Percentiles rank a stretch among this genome's conserved stretches.
These are phyloP conservation scores for Halophytophthora batemanensis DNA, from an alignment of 352 stramenopile genomes.

Conservation along the genomic window DNA sequence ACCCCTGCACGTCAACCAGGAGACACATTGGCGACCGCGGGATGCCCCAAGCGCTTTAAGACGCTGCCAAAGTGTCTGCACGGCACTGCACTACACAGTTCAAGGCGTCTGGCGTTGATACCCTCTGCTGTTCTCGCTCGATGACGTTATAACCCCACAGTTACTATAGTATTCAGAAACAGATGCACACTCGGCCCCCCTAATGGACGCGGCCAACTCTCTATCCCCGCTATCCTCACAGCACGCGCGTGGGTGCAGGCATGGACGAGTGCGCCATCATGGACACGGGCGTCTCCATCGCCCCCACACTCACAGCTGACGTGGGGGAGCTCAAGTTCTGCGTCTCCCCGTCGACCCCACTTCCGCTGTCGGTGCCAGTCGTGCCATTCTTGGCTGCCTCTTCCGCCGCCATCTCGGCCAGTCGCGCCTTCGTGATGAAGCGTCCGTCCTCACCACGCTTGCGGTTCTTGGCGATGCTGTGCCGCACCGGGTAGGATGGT, in stretches of 20 bases:
- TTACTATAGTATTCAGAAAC: too few relatives aligned
- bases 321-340: slow-evolving; percentile 16
- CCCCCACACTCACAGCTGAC: slow-evolving; percentile 11
- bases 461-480: slow-evolving; percentile 82
- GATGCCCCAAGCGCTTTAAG: too few relatives aligned
- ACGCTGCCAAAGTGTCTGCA: too few relatives aligned
- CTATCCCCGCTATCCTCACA: slow-evolving; percentile 24
- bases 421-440: slow-evolving; percentile 75
- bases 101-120: too few relatives aligned
- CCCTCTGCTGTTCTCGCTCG: too few relatives aligned
- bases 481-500: slow-evolving; percentile 75
- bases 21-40: too few relatives aligned
- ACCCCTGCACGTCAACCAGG: too few relatives aligned
- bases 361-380: slow-evolving; percentile 6
- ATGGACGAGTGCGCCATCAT: slow-evolving; percentile 25
- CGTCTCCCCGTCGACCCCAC: slow-evolving; percentile 9
- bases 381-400: slow-evolving; percentile 32
- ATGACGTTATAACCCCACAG: too few relatives aligned
- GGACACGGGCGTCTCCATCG: slow-evolving; percentile 5
- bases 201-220: slow-evolving; percentile 6
- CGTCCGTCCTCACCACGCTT: slow-evolving; percentile 79
- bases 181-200: slow-evolving; percentile 11
- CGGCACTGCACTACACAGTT: too few relatives aligned
- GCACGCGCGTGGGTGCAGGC: slow-evolving; percentile 27
- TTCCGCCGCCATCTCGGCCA: slow-evolving; percentile 69